Conservation (phyloP, 2,329 filamentous ascomycete species). For the Beauveria brongniartii region DNA sequence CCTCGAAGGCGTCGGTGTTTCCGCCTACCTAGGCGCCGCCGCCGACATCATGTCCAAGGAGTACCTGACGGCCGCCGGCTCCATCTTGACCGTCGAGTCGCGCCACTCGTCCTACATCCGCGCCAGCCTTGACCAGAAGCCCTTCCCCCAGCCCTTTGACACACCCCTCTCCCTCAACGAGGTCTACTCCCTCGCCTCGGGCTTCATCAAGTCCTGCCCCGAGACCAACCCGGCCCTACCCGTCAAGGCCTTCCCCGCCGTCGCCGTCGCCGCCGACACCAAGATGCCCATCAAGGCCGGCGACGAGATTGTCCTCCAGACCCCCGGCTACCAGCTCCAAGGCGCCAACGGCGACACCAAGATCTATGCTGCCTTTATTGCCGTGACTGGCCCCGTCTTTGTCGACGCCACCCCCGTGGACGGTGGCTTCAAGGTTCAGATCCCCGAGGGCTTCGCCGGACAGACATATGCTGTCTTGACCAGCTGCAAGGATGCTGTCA, state of each 20-base stretch:
- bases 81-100: slow-evolving; percentile 65
- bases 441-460: slow-evolving; percentile 19
- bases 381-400: slow-evolving; percentile 19
- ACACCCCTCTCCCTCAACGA: slow-evolving; percentile 58
- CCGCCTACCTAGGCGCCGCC: slow-evolving; percentile 65
- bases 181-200: slow-evolving; percentile 65
- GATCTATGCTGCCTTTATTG: slow-evolving; percentile 28
- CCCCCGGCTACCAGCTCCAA: slow-evolving; percentile 20
- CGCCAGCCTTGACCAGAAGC: slow-evolving; percentile 45
- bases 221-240: slow-evolving; percentile 50
- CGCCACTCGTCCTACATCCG: slow-evolving; percentile 69
- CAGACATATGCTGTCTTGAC: slow-evolving; percentile 29
- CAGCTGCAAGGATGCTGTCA: slow-evolving; percentile 23
- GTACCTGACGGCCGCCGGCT: slow-evolving; percentile 58
- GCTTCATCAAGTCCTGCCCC: slow-evolving; percentile 66
- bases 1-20: slow-evolving; percentile 65
- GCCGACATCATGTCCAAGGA: slow-evolving; percentile 51
- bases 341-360: slow-evolving; percentile 15
- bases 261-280: slow-evolving; percentile 31
- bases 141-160: slow-evolving; percentile 63
- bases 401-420: slow-evolving; percentile 16
- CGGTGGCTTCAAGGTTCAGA: slow-evolving; percentile 14
- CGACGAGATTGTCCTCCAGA: slow-evolving; percentile 2
- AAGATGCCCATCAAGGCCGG: slow-evolving; percentile 16
- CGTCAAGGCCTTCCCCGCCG: slow-evolving; percentile 53